Conservation (phyloP, 495 filamentous ascomycete genomes). For the Astrocystis sublimbata region DNA sequence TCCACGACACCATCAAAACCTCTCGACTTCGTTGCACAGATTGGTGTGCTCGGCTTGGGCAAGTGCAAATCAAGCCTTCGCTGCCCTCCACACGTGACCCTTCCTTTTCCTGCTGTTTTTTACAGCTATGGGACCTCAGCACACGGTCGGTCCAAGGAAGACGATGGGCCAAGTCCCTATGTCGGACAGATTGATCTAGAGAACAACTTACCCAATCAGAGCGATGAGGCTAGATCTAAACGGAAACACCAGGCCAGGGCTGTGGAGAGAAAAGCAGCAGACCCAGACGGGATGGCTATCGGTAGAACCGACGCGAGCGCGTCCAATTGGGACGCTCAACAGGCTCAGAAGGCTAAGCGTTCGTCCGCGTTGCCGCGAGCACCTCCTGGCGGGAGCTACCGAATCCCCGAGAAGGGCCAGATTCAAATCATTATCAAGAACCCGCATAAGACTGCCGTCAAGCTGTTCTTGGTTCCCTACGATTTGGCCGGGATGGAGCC, state of each 20-base stretch:
- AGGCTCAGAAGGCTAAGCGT: slow-evolving; percentile 54
- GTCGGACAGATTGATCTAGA: slow-evolving; percentile 93
- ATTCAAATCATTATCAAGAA: slow-evolving; percentile 97
- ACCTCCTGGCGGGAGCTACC: slow-evolving; percentile 83
- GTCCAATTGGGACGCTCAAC: slow-evolving; percentile 40
- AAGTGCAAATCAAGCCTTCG: slow-evolving; percentile 84
- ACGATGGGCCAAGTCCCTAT: slow-evolving; percentile 92
- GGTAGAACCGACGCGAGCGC: slow-evolving; percentile 28
- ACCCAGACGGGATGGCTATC: slow-evolving; percentile 31
- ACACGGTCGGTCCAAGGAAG: slow-evolving; percentile 57
- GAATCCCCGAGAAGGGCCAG: slow-evolving; percentile 93
- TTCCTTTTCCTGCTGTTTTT: slow-evolving; percentile 95
- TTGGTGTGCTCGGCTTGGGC: slow-evolving; percentile 87
- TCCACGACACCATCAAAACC: slow-evolving; percentile 94
- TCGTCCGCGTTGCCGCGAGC: slow-evolving; percentile 69
- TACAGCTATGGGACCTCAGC: slow-evolving; percentile 81
- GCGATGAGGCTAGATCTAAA: slow-evolving; percentile 45
- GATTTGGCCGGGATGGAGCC: slow-evolving; percentile 94
- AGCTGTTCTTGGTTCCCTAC: slow-evolving; percentile 93
- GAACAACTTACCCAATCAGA: slow-evolving; percentile 61
- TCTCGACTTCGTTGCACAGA: slow-evolving; percentile 90
- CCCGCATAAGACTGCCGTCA: slow-evolving; percentile 93
- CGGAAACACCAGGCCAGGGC: slow-evolving; percentile 46
- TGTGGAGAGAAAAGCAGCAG: slow-evolving; percentile 27
- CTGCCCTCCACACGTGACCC: slow-evolving; percentile 87